These are phyloP conservation scores for Bipolaris cookei DNA, from an alignment of 2,329 filamentous ascomycete genomes.

Conservation along the genomic window DNA sequence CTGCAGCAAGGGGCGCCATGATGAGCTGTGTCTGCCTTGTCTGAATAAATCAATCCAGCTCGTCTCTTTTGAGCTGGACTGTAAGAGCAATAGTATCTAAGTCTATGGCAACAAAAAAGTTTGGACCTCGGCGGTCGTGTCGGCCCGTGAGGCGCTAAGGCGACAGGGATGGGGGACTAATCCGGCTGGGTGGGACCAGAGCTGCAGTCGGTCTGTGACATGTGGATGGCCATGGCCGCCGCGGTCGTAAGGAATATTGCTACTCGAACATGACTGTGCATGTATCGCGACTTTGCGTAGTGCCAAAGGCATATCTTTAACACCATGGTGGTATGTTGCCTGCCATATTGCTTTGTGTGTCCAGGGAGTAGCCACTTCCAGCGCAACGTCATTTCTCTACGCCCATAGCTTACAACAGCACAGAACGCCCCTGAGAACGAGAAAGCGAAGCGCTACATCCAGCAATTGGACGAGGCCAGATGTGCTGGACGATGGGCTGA, in stretches of 20 bases:
- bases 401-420: constrained; percentile 35
- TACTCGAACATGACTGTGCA: constrained; percentile 42
- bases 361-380: background rate
- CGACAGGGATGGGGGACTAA: constrained; percentile 30
- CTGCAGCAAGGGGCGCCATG: constrained; percentile 38
- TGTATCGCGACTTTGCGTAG: constrained; percentile 27
- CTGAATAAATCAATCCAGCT: background rate
- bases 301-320: constrained; percentile 39
- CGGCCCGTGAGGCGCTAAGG: constrained; percentile 31
- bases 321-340: constrained; percentile 46
- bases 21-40: background rate
- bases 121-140: constrained; percentile 28
- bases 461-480: constrained; percentile 81
- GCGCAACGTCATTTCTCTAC: constrained; percentile 45
- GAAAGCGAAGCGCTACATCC: constrained; percentile 84
- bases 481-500: constrained; percentile 87
- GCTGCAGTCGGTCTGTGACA: constrained; percentile 27
- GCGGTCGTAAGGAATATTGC: constrained; percentile 29
- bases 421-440: constrained; percentile 61
- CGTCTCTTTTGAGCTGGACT: background rate
- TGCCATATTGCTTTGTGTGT: background rate
- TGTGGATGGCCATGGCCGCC: constrained; percentile 30
- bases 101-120: constrained; percentile 27
- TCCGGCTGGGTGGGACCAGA: constrained; percentile 20
- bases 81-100: constrained; percentile 5